Evolutionary conservation across 2,329 filamentous ascomycete genomes (phyloP), one percentile per base, ranked within the genome.

Genomic region (Sclerotinia nivalis): DNA sequence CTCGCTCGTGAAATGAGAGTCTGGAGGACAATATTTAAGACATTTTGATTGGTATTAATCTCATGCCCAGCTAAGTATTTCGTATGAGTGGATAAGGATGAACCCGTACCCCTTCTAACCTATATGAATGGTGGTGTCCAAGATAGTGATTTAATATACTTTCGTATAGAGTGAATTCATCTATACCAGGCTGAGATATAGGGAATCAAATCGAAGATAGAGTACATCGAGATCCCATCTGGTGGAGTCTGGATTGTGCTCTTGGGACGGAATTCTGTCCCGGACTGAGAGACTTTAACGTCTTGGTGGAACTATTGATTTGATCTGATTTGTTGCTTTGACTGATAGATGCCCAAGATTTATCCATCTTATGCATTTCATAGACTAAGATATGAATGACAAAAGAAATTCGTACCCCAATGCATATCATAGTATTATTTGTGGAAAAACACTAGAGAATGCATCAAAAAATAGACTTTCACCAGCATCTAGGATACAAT

Each of bases 141-240:
- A 43, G 18, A 43, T 28, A 15, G 40, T 28, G 34, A 43, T 59
- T 15, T 25, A 28, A 28, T 18, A 43, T 59, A 28, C 28, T 58
- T 58, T 58, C 55, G 55, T 58, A 58, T 40, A 37, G 55, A 58
- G 15, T 47, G 40, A 47, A 10, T 49, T 49, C 43, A 49, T 62
- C 13, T 64, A 50, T 37, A 37, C 49, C 45, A 50, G 60, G 45
- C 60, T 64, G 60, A 64, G 60, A 37, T 50, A 37, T 28, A 64
- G 47, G 28, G n/a, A 43, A 60, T 60, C 37, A 20, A 47, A 61
- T 61, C 31, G 40, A 9, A 47, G 40, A 60, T 45, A 61, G 25
- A 45, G 34, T 40, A 25, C 56, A 59, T 25, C 6, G n/a, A 25
- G 56, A 59, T 59, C 34, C 40, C 12, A 37, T 37, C 55, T 59